phyloP scores from a whole-genome alignment of 495 filamentous ascomycete genomes.

The Trichocladium antarcticum region DNA sequence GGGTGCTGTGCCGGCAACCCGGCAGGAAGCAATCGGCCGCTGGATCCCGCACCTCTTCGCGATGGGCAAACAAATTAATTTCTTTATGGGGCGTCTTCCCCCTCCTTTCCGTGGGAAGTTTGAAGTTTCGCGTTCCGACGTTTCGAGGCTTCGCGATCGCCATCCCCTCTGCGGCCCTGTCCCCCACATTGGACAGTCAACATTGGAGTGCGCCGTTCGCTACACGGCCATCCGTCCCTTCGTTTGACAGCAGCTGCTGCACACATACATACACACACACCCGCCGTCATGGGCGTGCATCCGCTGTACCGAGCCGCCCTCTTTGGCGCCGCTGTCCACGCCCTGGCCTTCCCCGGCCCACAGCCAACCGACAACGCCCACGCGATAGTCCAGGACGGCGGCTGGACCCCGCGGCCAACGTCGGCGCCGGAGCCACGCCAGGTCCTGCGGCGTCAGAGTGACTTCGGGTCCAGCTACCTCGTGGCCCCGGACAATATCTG shows the following conservation, averaged over 20 bases:
- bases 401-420: conserved; percentile 25
- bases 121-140: background rate
- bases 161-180: background rate
- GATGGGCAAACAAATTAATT: too few species aligned
- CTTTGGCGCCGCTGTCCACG: conserved; percentile 26
- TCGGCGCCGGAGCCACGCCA: conserved; percentile 22
- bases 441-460: conserved; percentile 23
- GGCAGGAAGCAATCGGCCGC: too few species aligned
- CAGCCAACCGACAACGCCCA: conserved; percentile 19
- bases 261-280: background rate
- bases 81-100: too few species aligned
- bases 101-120: background rate
- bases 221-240: too few species aligned
- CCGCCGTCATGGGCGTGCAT: conserved; percentile 11
- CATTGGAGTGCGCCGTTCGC: too few species aligned
- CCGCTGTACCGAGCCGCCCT: conserved; percentile 17
- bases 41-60: too few species aligned
- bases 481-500: conserved; percentile 40
- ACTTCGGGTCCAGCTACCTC: conserved; percentile 24
- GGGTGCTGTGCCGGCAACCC: too few species aligned
- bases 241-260: background rate
- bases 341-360: conserved; percentile 27
- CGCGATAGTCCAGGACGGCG: conserved; percentile 13
- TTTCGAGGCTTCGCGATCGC: background rate
- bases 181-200: too few species aligned